A percentile compares a stretch with the other conserved stretches of the same genome.
These are phyloP conservation scores for Chamaecyparis obtusa DNA, from an alignment of 75 land plant species.

Conservation along the genomic window DNA sequence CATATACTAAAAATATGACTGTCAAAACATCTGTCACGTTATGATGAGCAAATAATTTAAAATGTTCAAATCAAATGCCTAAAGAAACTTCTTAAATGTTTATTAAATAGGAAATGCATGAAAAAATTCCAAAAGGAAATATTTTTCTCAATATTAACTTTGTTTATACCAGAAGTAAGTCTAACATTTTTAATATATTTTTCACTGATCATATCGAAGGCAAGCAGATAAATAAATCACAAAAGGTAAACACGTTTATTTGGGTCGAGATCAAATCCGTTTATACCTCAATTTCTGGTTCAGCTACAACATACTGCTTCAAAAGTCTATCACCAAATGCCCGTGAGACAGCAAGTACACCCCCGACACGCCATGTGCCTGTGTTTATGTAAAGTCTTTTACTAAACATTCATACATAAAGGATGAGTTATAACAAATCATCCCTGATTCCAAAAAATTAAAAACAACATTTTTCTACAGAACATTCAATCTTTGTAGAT, in stretches of 20 bases:
- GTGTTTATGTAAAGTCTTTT: not conserved
- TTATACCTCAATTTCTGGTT: conserved; percentile 76
- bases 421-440: not conserved
- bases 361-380: conserved; percentile 95
- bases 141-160: not conserved
- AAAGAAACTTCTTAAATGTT: not conserved
- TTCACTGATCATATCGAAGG: not conserved
- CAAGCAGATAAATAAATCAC: not conserved
- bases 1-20: not conserved
- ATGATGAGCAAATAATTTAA: not conserved
- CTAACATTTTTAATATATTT: not conserved
- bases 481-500: not conserved
- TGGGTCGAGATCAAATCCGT: not conserved
- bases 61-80: not conserved
- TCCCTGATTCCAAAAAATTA: not conserved
- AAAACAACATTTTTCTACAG: not conserved
- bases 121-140: conserved; percentile 1
- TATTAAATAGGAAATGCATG: not conserved
- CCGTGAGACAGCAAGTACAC: conserved; percentile 91
- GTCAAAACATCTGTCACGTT: not conserved
- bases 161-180: not conserved
- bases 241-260: not conserved
- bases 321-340: conserved; percentile 81
- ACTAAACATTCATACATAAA: conserved; percentile 1
- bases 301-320: conserved; percentile 76